Base-by-base conservation (phyloP, 352 stramenopile species). In the Phytopythium helicoides region DNA sequence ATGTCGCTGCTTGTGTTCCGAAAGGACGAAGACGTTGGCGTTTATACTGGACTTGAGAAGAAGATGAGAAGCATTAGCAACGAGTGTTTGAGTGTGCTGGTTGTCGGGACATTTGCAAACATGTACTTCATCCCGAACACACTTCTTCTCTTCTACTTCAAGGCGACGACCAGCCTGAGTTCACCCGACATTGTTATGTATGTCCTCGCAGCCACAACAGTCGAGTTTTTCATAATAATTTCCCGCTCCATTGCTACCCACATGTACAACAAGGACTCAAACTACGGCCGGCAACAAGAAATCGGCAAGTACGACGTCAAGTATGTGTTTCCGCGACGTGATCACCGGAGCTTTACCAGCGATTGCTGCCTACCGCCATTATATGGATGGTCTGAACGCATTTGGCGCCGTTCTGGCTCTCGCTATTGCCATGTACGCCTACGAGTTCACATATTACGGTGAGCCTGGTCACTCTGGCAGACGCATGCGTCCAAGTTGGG, bases 1-100 rank as follows among this genome's bases (percentile, higher is more conserved):
- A 74, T 89, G 56, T 92, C 81, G 6, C 58, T 94, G 44, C 58
- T 90, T 18, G 72, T 92, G 19, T 94, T 92, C 46, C 55, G 51
- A 1, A 40, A 45, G 21, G 34, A 15, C 14, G 56, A 54, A 12
- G n/a, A n/a, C n/a, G n/a, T n/a, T 11, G 8, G 35, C 62, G 66
- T 0, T 47, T 89, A 16, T 58, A 63, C 10, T 61, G 54, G 3
- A 74, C 89, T 51, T 67, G 74, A 0, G 61, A 89, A 37, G 81
- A 88, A 18, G 86, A 68, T 16, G 45, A n/a, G n/a, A n/a, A n/a
- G n/a, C n/a, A n/a, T n/a, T n/a, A n/a, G n/a, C n/a, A n/a, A n/a
- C n/a, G n/a, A n/a, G n/a, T n/a, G n/a, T n/a, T n/a, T n/a, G n/a
- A n/a, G n/a, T n/a, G n/a, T n/a, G n/a, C n/a, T n/a, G n/a, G n/a